Base-by-base conservation (phyloP, 768 basidiomycete species). In the Rossbeevera mucosa region DNA sequence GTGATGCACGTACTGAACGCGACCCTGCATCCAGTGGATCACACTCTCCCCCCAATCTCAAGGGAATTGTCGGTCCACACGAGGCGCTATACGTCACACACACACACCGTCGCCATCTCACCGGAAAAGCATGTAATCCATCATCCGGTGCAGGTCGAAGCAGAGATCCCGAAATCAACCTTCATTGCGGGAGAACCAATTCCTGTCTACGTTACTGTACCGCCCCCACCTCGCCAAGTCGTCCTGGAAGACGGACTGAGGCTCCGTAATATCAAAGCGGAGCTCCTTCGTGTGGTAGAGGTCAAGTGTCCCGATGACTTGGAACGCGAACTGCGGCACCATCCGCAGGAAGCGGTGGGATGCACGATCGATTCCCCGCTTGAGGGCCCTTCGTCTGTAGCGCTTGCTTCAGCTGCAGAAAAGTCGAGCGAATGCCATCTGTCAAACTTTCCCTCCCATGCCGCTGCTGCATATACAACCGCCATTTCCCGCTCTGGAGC, bases 401-500 rank as follows among this genome's bases (percentile, higher is more conserved):
- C 62, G 31, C 53, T 47, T 49, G 50, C 48, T 47, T 62, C 53
- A 5, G 45, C 53, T 40, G 50, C 22, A 59, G 71, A 64, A 63
- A 74, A 63, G 48, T 56, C 62, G 22, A 62, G 60, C 54, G 64
- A 72, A 5, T 72, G 74, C n/a, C n/a, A n/a, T 3, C 73, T 75
- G 28, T 77, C 77, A 51, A 60, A 61, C 25, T 72, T 75, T n/a
- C 70, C 74, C 21, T 53, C 56, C 4, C 56, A 69, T 18, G 72
- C 72, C 54, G 72, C 74, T 25, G 70, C 76, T 16, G 69, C 74
- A 38, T 78, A 79, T 58, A 72, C 75, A 33, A 74, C 77, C 3
- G 75, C 85, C 47, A 74, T 97, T 24, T 85, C 91, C 12, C 81
- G 87, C 7, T 93, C 94, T 13, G 95, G 95, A 43, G 94, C 93